Evolutionary conservation across 2,329 filamentous ascomycete genomes (phyloP), one percentile per base, ranked within the genome.

Genomic region (Aureobasidium lini): DNA sequence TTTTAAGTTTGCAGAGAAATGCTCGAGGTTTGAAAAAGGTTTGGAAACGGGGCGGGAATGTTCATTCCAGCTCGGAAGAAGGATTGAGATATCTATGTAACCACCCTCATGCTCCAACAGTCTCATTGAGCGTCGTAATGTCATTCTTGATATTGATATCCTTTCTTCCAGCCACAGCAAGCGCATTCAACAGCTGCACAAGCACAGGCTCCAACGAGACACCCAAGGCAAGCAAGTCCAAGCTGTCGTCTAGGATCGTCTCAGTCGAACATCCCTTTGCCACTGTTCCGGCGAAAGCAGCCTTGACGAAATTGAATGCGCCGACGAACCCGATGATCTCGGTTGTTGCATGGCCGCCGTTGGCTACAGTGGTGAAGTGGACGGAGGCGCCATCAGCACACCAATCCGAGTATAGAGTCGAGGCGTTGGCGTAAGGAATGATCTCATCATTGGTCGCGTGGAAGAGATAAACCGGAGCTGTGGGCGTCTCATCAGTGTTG

Each of bases 401-500:
- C 68, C 68, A 70, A 4, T 62, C 53, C 15, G 64, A 40, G 36
- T 61, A 60, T 6, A 68, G 60, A 2, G 66, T 66, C 4, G 64
- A 60, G 2, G 68, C 66, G 28, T 70, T 66, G 11, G 58, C 23
- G 49, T 69, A 70, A 1, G 68, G 67, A 23, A 70, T 69, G 52
- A 70, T 63, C 48, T 70, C 68, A 40, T 70, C 68, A 10, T 62
- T 18, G 5, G 47, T 49, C 2, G 67, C 66, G 57, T 70, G 68
- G 60, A 63, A 70, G 34, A 70, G 50, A 43, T 64, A 67, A 1
- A 70, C 65, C 5, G 68, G 68, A 1, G 61, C 66, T 10, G 47
- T 64, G 2, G 68, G 68, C 1, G 64, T 69, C 18, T 68, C 65
- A 31, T 61, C 58, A 2, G 44, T n/a, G 34, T 56, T 58, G 1